Conservation (phyloP, 306 rosid species). For the Citrullus colocynthis region DNA sequence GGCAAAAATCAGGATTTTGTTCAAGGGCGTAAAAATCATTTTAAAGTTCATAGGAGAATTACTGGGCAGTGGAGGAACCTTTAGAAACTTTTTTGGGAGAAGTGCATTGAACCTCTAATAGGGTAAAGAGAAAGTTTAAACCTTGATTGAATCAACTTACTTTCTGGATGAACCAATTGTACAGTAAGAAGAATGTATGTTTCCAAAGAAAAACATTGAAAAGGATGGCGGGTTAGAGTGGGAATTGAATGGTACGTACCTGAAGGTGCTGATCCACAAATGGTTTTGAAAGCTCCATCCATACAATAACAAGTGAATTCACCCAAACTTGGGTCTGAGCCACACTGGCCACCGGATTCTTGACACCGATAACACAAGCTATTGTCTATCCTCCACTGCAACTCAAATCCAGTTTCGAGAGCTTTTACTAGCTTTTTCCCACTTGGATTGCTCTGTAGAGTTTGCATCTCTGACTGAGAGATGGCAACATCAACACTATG, state of each 20-base stretch:
- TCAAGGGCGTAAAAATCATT: neutral
- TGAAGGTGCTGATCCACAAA: constrained; percentile 10
- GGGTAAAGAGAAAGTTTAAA: neutral
- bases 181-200: neutral
- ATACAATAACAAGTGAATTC: constrained; percentile 38
- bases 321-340: constrained; percentile 13
- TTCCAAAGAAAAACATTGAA: neutral
- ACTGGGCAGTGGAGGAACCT: neutral
- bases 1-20: neutral
- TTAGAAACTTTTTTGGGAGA: neutral
- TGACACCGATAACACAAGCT: constrained; percentile 27
- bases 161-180: neutral
- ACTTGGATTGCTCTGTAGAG: neutral
- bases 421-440: constrained; percentile 10
- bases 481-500: constrained; percentile 17
- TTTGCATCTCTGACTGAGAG: constrained; percentile 13
- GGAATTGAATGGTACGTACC: constrained; percentile 14
- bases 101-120: neutral
- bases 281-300: constrained; percentile 22
- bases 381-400: constrained; percentile 32
- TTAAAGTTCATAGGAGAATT: neutral
- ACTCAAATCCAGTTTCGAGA: constrained; percentile 29
- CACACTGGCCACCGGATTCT: constrained; percentile 36
- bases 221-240: neutral
- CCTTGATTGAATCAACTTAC: neutral